Evolutionary conservation across 2,329 filamentous ascomycete species (phyloP).

Genomic region (Sphaerulina vaccinii): DNA sequence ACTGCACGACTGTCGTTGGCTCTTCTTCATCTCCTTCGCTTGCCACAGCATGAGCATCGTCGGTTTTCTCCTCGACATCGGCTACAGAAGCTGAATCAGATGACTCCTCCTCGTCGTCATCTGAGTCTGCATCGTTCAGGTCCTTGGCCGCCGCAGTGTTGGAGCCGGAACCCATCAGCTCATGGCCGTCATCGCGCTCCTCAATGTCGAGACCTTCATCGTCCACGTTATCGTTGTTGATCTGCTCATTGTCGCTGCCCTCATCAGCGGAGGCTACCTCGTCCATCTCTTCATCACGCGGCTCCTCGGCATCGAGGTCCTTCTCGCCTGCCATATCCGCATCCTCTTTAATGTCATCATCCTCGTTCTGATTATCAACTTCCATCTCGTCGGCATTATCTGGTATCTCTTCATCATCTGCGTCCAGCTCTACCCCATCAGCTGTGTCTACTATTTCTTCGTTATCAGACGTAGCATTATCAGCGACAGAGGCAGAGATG

Average conservation of each 20-base stretch:
- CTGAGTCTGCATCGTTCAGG: neutral
- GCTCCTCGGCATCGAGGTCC: neutral
- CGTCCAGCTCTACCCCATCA: neutral
- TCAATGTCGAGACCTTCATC: neutral
- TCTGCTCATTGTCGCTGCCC: too few relatives aligned
- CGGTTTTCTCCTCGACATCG: neutral
- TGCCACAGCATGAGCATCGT: neutral
- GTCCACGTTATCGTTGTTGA: neutral
- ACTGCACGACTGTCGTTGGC: constrained; percentile 1
- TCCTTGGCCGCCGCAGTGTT: neutral
- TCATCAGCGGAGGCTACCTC: too few relatives aligned
- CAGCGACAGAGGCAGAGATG: neutral
- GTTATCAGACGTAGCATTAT: neutral
- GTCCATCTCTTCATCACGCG: neutral
- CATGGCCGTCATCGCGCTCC: too few relatives aligned
- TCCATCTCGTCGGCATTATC: too few relatives aligned
- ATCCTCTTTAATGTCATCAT: neutral
- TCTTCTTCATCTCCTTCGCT: neutral
- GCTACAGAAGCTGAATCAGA: neutral
- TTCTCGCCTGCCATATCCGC: neutral
- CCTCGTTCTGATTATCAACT: neutral
- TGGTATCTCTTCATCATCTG: neutral
- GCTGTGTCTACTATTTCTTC: neutral
- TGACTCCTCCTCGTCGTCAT: neutral
- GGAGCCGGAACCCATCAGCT: too few relatives aligned